phyloP scores from a whole-genome alignment of 192 early-diverging fungal species.

The Mortierella alpina region DNA sequence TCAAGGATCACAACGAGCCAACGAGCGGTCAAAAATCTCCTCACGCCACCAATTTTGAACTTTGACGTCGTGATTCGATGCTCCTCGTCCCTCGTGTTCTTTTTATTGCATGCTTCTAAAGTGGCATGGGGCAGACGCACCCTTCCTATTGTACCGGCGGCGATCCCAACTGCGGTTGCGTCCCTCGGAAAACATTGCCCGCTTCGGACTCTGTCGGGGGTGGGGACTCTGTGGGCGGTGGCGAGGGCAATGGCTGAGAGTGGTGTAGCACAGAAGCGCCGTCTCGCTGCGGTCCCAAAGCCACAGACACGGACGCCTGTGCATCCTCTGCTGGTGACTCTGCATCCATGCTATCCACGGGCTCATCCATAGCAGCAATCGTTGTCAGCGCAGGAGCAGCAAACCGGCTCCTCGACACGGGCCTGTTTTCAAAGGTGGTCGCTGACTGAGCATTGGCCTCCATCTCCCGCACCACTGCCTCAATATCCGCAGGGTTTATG shows the following conservation, averaged over 20 bases:
- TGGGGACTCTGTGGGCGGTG: slow-evolving; percentile 9
- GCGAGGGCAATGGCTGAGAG: slow-evolving; percentile 15
- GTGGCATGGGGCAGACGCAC: too few relatives aligned
- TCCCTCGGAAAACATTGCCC: not conserved
- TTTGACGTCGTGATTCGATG: too few relatives aligned
- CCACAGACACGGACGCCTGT: too few relatives aligned
- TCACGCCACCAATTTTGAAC: too few relatives aligned
- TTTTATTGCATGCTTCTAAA: too few relatives aligned
- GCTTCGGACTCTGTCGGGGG: slow-evolving; percentile 1
- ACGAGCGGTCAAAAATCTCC: too few relatives aligned
- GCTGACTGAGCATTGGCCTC: slow-evolving; percentile 27
- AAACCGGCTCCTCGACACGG: not conserved
- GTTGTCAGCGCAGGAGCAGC: not conserved
- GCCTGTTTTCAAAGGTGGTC: not conserved
- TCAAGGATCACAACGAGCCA: too few relatives aligned
- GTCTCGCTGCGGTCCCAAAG: not conserved
- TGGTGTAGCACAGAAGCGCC: not conserved
- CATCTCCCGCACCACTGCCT: slow-evolving; percentile 37
- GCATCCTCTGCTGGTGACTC: not conserved
- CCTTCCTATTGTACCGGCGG: not conserved
- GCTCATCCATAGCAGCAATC: not conserved
- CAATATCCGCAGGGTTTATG: slow-evolving; percentile 50
- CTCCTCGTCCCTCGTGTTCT: too few relatives aligned
- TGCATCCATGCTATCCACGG: not conserved
- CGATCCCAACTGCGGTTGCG: not conserved